Evolutionary conservation across 2,329 filamentous ascomycete genomes (phyloP).

Genomic region (Truncatella angustata): DNA sequence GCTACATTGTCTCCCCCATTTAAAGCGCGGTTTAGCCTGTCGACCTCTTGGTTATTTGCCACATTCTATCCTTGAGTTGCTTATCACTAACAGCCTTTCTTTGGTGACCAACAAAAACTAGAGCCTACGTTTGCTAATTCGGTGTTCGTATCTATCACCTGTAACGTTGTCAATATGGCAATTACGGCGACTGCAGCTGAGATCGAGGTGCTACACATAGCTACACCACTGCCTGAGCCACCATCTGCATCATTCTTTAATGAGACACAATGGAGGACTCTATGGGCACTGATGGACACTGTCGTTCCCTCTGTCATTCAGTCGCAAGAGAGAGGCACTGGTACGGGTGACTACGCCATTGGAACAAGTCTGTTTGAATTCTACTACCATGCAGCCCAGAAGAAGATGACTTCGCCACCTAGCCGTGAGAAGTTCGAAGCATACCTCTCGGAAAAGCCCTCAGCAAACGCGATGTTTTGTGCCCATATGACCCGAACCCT

Average conservation of each 20-base stretch:
- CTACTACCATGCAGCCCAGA: conserved; percentile 22
- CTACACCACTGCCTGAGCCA: conserved; percentile 1
- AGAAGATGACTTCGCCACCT: conserved; percentile 17
- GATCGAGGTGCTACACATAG: neutral
- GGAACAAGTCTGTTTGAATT: conserved; percentile 34
- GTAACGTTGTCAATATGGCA: too few relatives aligned
- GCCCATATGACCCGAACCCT: conserved; percentile 32
- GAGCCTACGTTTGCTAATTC: too few relatives aligned
- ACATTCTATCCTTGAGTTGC: too few relatives aligned
- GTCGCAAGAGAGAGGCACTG: conserved; percentile 13
- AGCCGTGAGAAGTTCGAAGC: conserved; percentile 29
- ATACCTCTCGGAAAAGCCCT: conserved; percentile 38
- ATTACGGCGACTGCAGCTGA: neutral
- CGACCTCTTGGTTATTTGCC: too few relatives aligned
- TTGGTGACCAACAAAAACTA: too few relatives aligned
- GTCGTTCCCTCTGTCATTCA: conserved; percentile 44
- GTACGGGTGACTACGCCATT: conserved; percentile 22
- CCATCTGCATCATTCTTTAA: conserved; percentile 19
- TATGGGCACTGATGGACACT: conserved; percentile 33
- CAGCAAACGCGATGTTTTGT: conserved; percentile 41
- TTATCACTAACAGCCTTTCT: too few relatives aligned
- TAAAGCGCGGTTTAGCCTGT: too few relatives aligned
- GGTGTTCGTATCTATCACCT: too few relatives aligned
- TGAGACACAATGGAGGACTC: conserved; percentile 30
- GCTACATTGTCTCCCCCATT: too few relatives aligned